Evolutionary conservation across 768 basidiomycete species (phyloP), one percentile per base, ranked within the genome.

Genomic region (Fomitopsis pulvina): DNA sequence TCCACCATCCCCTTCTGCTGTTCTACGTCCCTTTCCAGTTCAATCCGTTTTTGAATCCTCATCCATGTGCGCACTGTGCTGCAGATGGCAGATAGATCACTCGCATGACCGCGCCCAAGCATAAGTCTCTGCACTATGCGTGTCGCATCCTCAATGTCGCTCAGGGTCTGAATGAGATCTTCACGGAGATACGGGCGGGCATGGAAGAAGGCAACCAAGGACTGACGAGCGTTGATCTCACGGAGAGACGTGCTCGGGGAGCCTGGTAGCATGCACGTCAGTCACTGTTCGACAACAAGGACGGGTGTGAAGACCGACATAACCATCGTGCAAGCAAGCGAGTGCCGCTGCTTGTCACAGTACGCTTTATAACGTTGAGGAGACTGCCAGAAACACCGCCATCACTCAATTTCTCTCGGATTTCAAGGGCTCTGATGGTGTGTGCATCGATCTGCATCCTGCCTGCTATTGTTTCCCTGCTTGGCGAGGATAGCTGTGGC

Each of bases 371-470:
- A 27, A 77, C 78, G 56, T 80, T 85, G 27, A 92, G 59, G 48
- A 94, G 71, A 58, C 83, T 90, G 3, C 92, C 92, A 49, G 76
- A 79, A 10, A 69, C 63, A 0, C 87, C 82, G 0, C 87, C 87
- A 58, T 92, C 89, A 26, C 80, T 72, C 24, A 80, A 74, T 26
- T 75, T 77, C 68, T 92, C 88, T 21, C 81, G 75, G 46, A 94
- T 85, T 64, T 94, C 92, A 40, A 93, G 77, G n/a, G 86, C 84
- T 62, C 86, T 85, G 65, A 92, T 85, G 1, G 92, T 92, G 62
- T 92, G 83, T 3, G 86, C 77, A 61, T 94, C 92, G 49, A 94
- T 89, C 56, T 91, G 85, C 88, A 94, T 90, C n/a, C 83, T 74
- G 22, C 73, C 69, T 24, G 71, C 61, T 14, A 64, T 53, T 16